Evolutionary conservation across 164 flowering plant species (phyloP).

Genomic region (Chloranthus sessilifolius): DNA sequence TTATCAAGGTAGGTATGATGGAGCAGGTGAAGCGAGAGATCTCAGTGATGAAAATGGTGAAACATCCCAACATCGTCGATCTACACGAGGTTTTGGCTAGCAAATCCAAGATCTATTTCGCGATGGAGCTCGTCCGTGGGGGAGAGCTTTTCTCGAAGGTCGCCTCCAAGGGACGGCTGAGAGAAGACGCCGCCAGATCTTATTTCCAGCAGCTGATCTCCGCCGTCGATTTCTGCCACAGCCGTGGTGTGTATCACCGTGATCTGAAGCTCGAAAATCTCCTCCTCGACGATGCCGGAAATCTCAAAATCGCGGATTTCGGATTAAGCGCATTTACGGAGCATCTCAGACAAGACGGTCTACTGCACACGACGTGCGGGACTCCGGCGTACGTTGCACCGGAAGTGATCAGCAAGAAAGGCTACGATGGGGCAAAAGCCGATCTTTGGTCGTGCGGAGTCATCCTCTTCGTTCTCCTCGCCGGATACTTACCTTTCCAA

Average conservation of each 20-base stretch:
- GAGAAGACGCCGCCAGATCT: slow-evolving; percentile 39
- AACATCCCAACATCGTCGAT: slow-evolving; percentile 49
- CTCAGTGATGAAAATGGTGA: slow-evolving; percentile 52
- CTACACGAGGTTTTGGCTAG: slow-evolving; percentile 56
- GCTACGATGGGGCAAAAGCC: slow-evolving; percentile 56
- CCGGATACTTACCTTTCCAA: slow-evolving; percentile 51
- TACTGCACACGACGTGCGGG: slow-evolving; percentile 54
- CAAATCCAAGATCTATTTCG: slow-evolving; percentile 53
- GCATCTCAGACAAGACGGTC: slow-evolving; percentile 44
- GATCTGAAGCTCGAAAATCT: slow-evolving; percentile 54
- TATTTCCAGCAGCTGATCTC: slow-evolving; percentile 56
- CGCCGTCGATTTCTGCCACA: slow-evolving; percentile 54
- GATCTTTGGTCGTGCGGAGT: slow-evolving; percentile 65
- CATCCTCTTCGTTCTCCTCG: slow-evolving; percentile 42
- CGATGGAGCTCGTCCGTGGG: slow-evolving; percentile 52
- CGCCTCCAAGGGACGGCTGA: slow-evolving; percentile 36
- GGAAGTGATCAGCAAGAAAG: slow-evolving; percentile 47
- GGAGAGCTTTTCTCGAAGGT: slow-evolving; percentile 51
- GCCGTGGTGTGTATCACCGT: slow-evolving; percentile 52
- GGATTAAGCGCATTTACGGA: slow-evolving; percentile 49
- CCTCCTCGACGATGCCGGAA: slow-evolving; percentile 40
- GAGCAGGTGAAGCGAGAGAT: slow-evolving; percentile 59
- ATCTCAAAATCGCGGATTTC: slow-evolving; percentile 47
- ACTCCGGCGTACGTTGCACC: slow-evolving; percentile 65
- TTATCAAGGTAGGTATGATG: slow-evolving; percentile 49